phyloP scores from a whole-genome alignment of 163 green algal species.

The Chlamydomonas reinhardtii region DNA sequence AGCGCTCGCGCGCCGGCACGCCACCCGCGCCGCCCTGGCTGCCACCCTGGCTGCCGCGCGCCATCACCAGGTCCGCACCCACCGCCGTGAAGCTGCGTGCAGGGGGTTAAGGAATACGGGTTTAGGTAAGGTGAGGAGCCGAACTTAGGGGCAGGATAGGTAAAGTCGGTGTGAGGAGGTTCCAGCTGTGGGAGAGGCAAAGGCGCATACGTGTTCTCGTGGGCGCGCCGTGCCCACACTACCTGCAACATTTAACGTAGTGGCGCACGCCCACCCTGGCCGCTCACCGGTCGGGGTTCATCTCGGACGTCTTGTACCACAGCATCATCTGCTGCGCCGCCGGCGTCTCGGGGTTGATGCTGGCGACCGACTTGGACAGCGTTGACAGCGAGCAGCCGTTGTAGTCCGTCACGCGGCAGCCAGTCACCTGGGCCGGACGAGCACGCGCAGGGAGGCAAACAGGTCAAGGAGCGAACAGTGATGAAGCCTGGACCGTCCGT shows the following conservation, averaged over 20 bases:
- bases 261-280: no score
- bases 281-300: constrained; percentile 18
- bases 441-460: no score
- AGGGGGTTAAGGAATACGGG: no score
- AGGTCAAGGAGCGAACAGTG: no score
- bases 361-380: constrained; percentile 51
- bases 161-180: no score
- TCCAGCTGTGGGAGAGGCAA: no score
- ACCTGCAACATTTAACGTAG: no score
- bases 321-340: constrained; percentile 57
- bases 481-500: no score
- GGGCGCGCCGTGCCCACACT: no score
- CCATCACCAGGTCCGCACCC: constrained; percentile 68
- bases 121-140: no score
- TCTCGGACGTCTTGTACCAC: constrained; percentile 74
- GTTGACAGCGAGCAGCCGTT: constrained; percentile 76
- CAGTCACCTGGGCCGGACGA: constrained; percentile 55
- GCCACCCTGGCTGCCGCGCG: constrained; percentile 2
- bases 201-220: no score
- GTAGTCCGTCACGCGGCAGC: constrained; percentile 77
- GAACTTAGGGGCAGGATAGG: no score
- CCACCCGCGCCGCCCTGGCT: background rate
- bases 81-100: constrained; percentile 55
- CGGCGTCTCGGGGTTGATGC: constrained; percentile 53
- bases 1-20: constrained; percentile 8